These are phyloP conservation scores for Xylariaceae sp. DNA, from an alignment of 2,329 filamentous ascomycete genomes.

Conservation along the genomic window DNA sequence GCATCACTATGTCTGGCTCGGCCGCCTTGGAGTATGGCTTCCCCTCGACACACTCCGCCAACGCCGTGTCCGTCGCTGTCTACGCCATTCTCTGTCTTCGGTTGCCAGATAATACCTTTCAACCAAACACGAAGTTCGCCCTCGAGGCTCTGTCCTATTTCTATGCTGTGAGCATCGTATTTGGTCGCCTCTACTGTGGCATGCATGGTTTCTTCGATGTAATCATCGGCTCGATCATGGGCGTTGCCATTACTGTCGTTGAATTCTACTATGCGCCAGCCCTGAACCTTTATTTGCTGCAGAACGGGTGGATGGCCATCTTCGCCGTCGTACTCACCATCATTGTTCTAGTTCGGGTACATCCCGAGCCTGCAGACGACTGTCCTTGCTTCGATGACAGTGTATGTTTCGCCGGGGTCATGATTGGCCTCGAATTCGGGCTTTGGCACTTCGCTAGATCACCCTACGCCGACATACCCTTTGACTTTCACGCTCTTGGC, in stretches of 20 bases:
- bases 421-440: constrained; percentile 79
- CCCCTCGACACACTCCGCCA: constrained; percentile 94
- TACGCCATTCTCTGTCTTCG: constrained; percentile 74
- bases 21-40: constrained; percentile 96
- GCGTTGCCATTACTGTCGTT: constrained; percentile 59
- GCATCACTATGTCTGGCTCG: constrained; percentile 97
- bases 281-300: constrained; percentile 70
- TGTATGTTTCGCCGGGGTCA: constrained; percentile 85
- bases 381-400: constrained; percentile 97
- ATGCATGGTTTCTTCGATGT: constrained; percentile 99
- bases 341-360: constrained; percentile 76
- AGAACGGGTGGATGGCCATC: constrained; percentile 62
- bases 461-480: constrained; percentile 49
- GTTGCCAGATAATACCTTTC: constrained; percentile 60
- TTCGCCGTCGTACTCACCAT: constrained; percentile 63
- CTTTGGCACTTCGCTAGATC: constrained; percentile 77
- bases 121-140: constrained; percentile 55
- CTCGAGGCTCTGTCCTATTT: constrained; percentile 73
- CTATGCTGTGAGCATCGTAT: constrained; percentile 84
- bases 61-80: constrained; percentile 89
- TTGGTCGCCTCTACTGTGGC: constrained; percentile 92
- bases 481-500: constrained; percentile 65
- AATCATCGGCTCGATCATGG: constrained; percentile 73
- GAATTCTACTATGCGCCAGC: constrained; percentile 59
- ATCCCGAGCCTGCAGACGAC: constrained; percentile 94